Percentiles rank a stretch among this genome's conserved stretches.
These are phyloP conservation scores for Sequoiadendron giganteum DNA, from an alignment of 75 land plant genomes.

Conservation along the genomic window DNA sequence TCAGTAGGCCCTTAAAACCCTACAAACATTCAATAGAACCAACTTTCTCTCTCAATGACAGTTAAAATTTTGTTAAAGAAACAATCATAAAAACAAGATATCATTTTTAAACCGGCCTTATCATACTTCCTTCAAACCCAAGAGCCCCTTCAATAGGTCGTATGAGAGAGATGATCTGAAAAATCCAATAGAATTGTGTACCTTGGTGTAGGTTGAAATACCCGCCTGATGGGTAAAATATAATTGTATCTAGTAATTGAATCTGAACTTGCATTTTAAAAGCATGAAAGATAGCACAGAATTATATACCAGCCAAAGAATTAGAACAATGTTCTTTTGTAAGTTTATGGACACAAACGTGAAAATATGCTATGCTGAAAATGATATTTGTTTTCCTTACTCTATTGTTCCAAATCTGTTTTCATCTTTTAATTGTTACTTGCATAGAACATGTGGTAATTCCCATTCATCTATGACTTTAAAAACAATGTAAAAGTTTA, in stretches of 20 bases:
- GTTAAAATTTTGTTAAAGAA: no score
- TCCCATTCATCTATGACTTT: background rate
- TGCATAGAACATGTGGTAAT: background rate
- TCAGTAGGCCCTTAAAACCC: no score
- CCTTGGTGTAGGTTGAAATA: no score
- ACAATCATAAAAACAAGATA: no score
- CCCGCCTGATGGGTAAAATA: no score
- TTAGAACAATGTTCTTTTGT: background rate
- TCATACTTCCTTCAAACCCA: no score
- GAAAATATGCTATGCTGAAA: background rate
- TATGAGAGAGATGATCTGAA: no score
- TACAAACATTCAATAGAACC: no score
- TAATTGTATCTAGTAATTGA: background rate
- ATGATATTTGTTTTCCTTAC: background rate
- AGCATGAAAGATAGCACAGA: background rate
- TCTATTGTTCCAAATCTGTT: background rate
- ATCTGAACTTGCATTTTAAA: background rate
- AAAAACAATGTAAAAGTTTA: background rate
- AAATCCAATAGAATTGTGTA: no score
- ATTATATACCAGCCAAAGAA: background rate
- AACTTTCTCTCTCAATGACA: no score
- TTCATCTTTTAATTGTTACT: background rate
- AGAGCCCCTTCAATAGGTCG: no score
- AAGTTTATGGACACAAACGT: background rate
- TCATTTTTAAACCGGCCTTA: no score